Evolutionary conservation across 768 basidiomycete genomes (phyloP), one percentile per base, ranked within the genome.

Genomic region (Lactarius hatsudake): DNA sequence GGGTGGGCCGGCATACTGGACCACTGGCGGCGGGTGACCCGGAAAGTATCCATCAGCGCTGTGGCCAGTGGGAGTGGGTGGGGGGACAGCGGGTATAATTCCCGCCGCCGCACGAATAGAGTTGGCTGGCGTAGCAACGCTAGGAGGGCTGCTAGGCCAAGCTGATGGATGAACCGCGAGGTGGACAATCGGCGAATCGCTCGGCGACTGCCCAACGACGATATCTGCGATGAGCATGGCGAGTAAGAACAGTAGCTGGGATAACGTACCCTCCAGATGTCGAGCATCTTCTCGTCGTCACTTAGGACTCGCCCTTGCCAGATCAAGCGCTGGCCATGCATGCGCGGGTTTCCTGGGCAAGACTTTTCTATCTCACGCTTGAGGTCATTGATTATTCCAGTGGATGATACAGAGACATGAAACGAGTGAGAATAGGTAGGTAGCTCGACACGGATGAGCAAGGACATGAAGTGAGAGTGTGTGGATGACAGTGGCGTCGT

Each of bases 161-260:
- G 88, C 88, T 32, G 88, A 88, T 28, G 89, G 88, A 73, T 88
- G 87, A n/a, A 93, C 90, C 17, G 90, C 87, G 26, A 93, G 80
- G 76, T 92, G 91, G 53, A 93, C 79, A 64, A 86, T 80, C 53
- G 83, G 84, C 30, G 84, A 81, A 61, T 88, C 87, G 63, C 83
- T 82, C 48, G 78, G 75, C 54, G 78, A 78, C 90, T 91, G 72
- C 34, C 30, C 63, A 17, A 36, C 66, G 23, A 36, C 20, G 4
- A 32, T 12, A 17, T 36, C 6, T 34, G n/a, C 30, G 13, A 30
- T 38, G 7, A 42, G 23, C 34, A 59, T 8, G 12, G 59, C 23
- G 20, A 40, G 17, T 2, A 3, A 32, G 40, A 42, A 71, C 43
- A 66, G 54, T 10, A 17, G 38, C 51, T 58, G 26, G 12, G 53